Base-by-base conservation (phyloP, 768 basidiomycete genomes). In the Boletus rubroflammeus region DNA sequence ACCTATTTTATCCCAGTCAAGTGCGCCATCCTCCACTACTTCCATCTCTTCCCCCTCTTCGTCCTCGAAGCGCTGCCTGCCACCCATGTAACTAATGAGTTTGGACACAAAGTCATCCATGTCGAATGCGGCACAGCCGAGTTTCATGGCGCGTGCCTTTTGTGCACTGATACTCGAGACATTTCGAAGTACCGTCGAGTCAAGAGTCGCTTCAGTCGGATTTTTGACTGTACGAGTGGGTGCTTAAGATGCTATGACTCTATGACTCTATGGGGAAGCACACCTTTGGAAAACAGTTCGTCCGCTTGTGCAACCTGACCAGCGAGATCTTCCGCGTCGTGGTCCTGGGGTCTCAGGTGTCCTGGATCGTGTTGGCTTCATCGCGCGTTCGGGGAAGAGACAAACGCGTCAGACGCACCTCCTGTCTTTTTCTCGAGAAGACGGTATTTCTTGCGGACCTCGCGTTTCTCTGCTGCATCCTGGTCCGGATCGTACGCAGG, bases 81-180 rank as follows among this genome's bases (percentile, higher is more conserved):
- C 88, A 17, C 90, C 88, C 87, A 93, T 88, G 63, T 83, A 90
- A 14, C 73, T 78, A 44, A 87, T 74, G 34, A 93, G 75, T 62
- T 86, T 86, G 6, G 82, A 71, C 50, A 99, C 76, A 62, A 95
- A 98, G 51, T 98, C 94, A 59, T 96, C 93, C 38, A 90, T 75
- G 65, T 99, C 96, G 65, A 98, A 99, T 14, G 87, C 84, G 51
- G 90, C 89, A 0, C 83, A 82, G 50, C 90, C 92, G 0, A 91
- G 83, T 69, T 91, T 93, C 83, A 96, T 86, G 29, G 85, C 85
- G 29, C 91, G 88, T n/a, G 94, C 94, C 67, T 95, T 88, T 61
- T 86, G 85, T 2, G 90, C 86, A 41, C 88, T 84, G 62, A 92
- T 82, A 55, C 83, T 86, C 3, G 91, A 86, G 11, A 88, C 84